Base-by-base conservation (phyloP, 192 early-diverging fungal genomes). In the Entrophospora sp. region DNA sequence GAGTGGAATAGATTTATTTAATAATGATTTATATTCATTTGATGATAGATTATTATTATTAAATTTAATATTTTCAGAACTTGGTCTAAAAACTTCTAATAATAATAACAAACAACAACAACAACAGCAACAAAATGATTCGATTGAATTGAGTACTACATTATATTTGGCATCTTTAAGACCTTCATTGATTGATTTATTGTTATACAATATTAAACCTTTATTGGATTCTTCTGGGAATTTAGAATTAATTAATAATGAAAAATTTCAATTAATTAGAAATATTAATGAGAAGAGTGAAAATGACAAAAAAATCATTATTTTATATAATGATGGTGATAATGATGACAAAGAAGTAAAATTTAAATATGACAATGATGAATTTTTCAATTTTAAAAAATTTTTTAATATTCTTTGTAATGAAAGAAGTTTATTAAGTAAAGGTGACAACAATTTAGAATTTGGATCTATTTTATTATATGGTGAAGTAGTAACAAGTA, bases 381-480 rank as follows among this genome's bases (percentile, higher is more conserved):
- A 43, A 24, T 77, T 76, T 5, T 92, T 92, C 59, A 68, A 78
- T 57, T 73, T 86, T 74, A 8, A 37, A 0, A 72, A 70, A 3
- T 88, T 73, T 28, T 81, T 84, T 46, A 44, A 71, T 5, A 64
- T 79, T 52, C 74, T 91, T 60, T 61, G 63, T 14, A 68, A 77
- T 31, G 61, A 67, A 8, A 73, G 82, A 67, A 67, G 73, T 63
- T 9, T 31, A 18, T 7, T n/a, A 51, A 13, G 68, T 44, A 71
- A 65, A 25, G 66, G 67, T 28, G 69, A 49, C 46, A 28, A 60
- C 24, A 71, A 68, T 51, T 74, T 74, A 44, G 66, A 57, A 13
- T 85, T 88, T 38, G 96, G 96, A 20, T 84, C 84, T 20, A 77
- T 69, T 38, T 59, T 99, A 1, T 64, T 96, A 69, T 96, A 91